Conservation (phyloP, 306 rosid species). For the Begonia peltatifolia region DNA sequence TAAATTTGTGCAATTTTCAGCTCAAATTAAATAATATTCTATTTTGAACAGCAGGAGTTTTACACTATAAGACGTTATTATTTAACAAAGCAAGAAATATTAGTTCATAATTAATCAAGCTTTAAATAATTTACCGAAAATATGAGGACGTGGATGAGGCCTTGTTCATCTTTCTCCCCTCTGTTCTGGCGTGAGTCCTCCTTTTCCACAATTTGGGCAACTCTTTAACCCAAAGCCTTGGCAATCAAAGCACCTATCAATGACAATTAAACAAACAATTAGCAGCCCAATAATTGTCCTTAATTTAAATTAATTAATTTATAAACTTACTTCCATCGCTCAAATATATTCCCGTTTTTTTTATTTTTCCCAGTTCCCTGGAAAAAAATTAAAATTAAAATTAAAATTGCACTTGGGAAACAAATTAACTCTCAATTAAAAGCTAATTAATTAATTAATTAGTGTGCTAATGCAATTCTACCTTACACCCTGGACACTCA, state of each 20-base stretch:
- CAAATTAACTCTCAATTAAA: neutral
- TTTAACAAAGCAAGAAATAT: too few species aligned
- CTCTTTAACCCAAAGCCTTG: slow-evolving; percentile 84
- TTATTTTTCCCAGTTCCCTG: slow-evolving; percentile 85
- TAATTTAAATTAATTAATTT: neutral
- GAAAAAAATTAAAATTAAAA: neutral
- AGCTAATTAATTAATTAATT: neutral
- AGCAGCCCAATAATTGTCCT: neutral
- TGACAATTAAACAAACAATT: neutral
- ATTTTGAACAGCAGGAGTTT: too few species aligned
- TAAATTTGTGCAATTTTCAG: too few species aligned
- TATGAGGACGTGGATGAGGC: too few species aligned
- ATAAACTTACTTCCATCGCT: slow-evolving; percentile 73
- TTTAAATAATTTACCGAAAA: too few species aligned
- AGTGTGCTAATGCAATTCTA: slow-evolving; percentile 5
- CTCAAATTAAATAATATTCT: too few species aligned
- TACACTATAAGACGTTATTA: too few species aligned
- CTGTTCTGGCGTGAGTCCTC: slow-evolving; percentile 88
- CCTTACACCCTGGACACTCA: slow-evolving; percentile 86
- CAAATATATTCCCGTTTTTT: slow-evolving; percentile 82
- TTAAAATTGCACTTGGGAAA: neutral
- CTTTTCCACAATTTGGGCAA: slow-evolving; percentile 68
- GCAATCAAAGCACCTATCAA: slow-evolving; percentile 59
- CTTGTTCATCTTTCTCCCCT: slow-evolving; percentile 70
- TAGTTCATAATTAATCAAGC: too few species aligned